These are phyloP conservation scores for Triticum aestivum DNA, from an alignment of 176 grass and related monocot genomes.

Conservation along the genomic window IWGSC_CS_RefSeq_v2.1 NC_057806.1:336142809-336143308, in stretches of 20 bases:
- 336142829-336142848: conserved; percentile 81
- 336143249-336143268: conserved; percentile 73
- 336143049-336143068: conserved; percentile 75
- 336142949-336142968: conserved; percentile 78
- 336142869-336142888: neutral
- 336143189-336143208: neutral
- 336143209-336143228: neutral
- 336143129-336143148: conserved; percentile 46
- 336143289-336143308: conserved; percentile 71
- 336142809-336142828: conserved; percentile 74
- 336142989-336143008: conserved; percentile 94
- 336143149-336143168: conserved; percentile 51
- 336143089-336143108: conserved; percentile 55
- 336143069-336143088: conserved; percentile 84
- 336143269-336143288: conserved; percentile 57
- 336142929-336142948: conserved; percentile 50
- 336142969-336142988: conserved; percentile 81
- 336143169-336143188: neutral
- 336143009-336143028: conserved; percentile 96
- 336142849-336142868: conserved; percentile 61
- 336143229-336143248: conserved; percentile 57
- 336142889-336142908: neutral
- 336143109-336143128: conserved; percentile 57
- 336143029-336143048: conserved; percentile 93
- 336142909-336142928: neutral